Evolutionary conservation across 306 rosid genomes (phyloP).

Genomic region (Sphenostylis stenocarpa): DNA sequence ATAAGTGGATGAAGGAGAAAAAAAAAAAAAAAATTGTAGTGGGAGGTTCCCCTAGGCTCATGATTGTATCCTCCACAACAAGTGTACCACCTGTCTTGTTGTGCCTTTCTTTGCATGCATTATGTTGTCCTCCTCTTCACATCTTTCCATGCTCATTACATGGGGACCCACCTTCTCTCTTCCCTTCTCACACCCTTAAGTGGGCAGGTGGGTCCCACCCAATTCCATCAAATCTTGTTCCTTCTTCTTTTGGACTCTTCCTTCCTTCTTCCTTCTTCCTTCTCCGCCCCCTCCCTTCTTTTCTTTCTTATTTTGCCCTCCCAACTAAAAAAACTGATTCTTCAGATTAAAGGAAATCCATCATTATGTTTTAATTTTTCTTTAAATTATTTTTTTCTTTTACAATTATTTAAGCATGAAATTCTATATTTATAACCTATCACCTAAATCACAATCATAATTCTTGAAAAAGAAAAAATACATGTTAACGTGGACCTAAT

Average conservation of each 20-base stretch:
- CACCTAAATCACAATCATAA: too few relatives aligned
- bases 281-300: too few relatives aligned
- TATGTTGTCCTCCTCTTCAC: constrained; percentile 50
- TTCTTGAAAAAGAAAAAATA: too few relatives aligned
- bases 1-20: background rate
- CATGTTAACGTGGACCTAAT: too few relatives aligned
- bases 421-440: too few relatives aligned
- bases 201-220: constrained; percentile 27
- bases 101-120: constrained; percentile 44
- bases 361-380: too few relatives aligned
- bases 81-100: constrained; percentile 30
- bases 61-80: constrained; percentile 44
- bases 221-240: background rate
- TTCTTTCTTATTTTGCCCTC: background rate
- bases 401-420: too few relatives aligned
- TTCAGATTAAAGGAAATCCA: too few relatives aligned
- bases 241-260: background rate
- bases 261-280: background rate
- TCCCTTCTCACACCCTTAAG: background rate
- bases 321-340: background rate
- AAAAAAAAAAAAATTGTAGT: background rate
- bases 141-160: constrained; percentile 23
- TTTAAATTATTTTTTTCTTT: too few relatives aligned
- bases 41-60: constrained; percentile 35
- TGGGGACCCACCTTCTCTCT: constrained; percentile 9